Percentiles rank a stretch among this genome's conserved stretches.
These are phyloP conservation scores for Paecilomyces dactylethromorphus DNA, from an alignment of 2,329 filamentous ascomycete genomes.

Conservation along the genomic window DNA sequence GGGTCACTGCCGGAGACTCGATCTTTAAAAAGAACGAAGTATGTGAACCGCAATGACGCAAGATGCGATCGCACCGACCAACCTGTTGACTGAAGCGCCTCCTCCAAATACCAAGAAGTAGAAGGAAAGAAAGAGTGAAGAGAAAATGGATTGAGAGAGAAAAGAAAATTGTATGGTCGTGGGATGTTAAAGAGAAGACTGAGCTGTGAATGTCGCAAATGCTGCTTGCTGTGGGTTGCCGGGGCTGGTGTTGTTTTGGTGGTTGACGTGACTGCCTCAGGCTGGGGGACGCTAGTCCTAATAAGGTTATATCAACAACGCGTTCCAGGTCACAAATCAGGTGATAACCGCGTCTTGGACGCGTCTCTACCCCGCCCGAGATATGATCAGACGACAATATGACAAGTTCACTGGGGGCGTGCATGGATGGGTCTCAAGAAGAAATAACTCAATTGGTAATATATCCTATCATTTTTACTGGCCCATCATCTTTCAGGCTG, in stretches of 20 bases:
- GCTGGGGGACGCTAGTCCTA: background rate
- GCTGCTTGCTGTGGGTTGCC: background rate
- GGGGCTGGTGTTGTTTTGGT: background rate
- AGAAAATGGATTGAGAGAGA: background rate
- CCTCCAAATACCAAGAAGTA: background rate
- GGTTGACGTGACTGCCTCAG: background rate
- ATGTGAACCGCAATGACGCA: background rate
- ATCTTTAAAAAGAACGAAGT: background rate
- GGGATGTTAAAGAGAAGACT: background rate
- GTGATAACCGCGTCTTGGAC: background rate
- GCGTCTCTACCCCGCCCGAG: background rate
- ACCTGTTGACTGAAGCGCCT: background rate
- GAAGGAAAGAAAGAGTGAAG: background rate
- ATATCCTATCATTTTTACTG: background rate
- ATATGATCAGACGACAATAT: background rate
- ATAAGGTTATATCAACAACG: background rate
- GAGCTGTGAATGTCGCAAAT: background rate
- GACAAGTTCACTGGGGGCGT: background rate
- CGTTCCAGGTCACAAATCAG: background rate
- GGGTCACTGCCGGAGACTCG: background rate
- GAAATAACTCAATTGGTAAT: background rate
- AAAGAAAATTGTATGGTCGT: background rate
- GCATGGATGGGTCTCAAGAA: background rate
- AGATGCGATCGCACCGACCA: background rate
- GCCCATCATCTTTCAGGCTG: background rate